Percentiles rank a stretch among this genome's conserved stretches.
Conservation (phyloP, 352 stramenopile species). For the Globisporangium abappressorium region DNA sequence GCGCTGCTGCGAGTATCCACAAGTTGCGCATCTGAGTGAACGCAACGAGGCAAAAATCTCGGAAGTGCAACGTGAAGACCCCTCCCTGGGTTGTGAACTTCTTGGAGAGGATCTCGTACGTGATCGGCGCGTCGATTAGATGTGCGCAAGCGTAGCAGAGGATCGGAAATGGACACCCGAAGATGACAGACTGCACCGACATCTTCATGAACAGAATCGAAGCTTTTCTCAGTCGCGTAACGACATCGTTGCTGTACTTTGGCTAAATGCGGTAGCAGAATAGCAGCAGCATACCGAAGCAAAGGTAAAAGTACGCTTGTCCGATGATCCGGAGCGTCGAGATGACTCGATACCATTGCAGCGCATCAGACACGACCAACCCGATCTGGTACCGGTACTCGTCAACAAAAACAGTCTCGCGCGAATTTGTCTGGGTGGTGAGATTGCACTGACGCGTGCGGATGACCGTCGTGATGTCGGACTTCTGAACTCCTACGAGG, state of each 20-base stretch:
- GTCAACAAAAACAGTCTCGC: slow-evolving; percentile 36
- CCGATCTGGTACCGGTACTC: slow-evolving; percentile 44
- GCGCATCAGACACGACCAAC: slow-evolving; percentile 22
- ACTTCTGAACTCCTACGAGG: not conserved
- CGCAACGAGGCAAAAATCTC: slow-evolving; percentile 26
- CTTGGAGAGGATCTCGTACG: slow-evolving; percentile 31
- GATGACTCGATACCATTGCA: slow-evolving; percentile 29
- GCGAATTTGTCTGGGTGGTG: slow-evolving; percentile 7
- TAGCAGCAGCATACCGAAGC: slow-evolving; percentile 5
- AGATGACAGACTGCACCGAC: slow-evolving; percentile 52
- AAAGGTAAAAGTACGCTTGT: slow-evolving; percentile 15
- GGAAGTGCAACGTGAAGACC: slow-evolving; percentile 22
- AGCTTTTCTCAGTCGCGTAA: slow-evolving; percentile 10
- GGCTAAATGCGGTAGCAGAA: slow-evolving; percentile 11
- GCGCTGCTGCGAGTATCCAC: slow-evolving; percentile 36
- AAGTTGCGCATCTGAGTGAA: slow-evolving; percentile 48
- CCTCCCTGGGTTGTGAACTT: slow-evolving; percentile 31
- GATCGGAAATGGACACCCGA: slow-evolving; percentile 42
- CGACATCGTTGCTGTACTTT: slow-evolving; percentile 7
- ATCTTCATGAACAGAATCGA: slow-evolving; percentile 34
- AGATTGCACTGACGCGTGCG: slow-evolving; percentile 13
- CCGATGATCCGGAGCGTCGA: slow-evolving; percentile 16
- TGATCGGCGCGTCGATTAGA: slow-evolving; percentile 36
- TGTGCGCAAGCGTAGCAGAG: slow-evolving; percentile 45
- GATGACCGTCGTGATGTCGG: slow-evolving; percentile 12